phyloP scores from a whole-genome alignment of 108 stramenopile genomes.

The Fistulifera solaris region DNA sequence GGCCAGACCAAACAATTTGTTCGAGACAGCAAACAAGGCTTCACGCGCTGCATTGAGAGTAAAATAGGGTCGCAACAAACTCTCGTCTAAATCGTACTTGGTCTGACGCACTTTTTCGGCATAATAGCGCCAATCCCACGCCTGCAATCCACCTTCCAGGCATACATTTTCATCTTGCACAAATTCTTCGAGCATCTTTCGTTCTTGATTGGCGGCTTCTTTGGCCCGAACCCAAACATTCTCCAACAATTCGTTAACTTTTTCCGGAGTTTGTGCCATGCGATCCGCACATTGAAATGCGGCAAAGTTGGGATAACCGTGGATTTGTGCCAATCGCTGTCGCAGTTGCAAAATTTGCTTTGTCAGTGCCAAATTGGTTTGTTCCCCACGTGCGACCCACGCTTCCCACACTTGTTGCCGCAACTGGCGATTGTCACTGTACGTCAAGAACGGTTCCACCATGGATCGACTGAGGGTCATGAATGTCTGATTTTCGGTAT shows the following conservation, averaged over 20 bases:
- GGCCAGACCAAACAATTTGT: slow-evolving; percentile 59
- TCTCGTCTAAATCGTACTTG: slow-evolving; percentile 67
- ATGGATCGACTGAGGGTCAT: slow-evolving; percentile 58
- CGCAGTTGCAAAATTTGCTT: slow-evolving; percentile 48
- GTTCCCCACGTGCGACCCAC: slow-evolving; percentile 52
- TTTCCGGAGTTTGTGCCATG: slow-evolving; percentile 69
- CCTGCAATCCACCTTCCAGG: slow-evolving; percentile 55
- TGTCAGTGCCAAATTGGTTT: slow-evolving; percentile 47
- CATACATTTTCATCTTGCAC: slow-evolving; percentile 28
- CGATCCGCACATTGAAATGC: slow-evolving; percentile 62
- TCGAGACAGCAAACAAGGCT: slow-evolving; percentile 61
- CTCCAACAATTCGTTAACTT: slow-evolving; percentile 44
- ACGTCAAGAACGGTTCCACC: slow-evolving; percentile 71
- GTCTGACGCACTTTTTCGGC: slow-evolving; percentile 60
- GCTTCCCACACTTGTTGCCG: slow-evolving; percentile 51
- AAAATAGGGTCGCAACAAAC: slow-evolving; percentile 60
- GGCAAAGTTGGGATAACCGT: slow-evolving; percentile 51
- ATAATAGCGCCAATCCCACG: slow-evolving; percentile 78
- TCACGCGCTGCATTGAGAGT: slow-evolving; percentile 48
- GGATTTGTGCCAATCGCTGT: slow-evolving; percentile 40
- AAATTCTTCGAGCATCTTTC: slow-evolving; percentile 54
- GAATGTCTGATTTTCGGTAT: slow-evolving; percentile 31
- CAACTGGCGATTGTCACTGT: slow-evolving; percentile 40
- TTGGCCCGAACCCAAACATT: slow-evolving; percentile 71
- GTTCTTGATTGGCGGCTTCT: slow-evolving; percentile 53